Percentiles rank a stretch among this genome's conserved stretches.
Evolutionary conservation across 768 basidiomycete genomes (phyloP).

Genomic region (Hygrophoropsis aurantiaca): DNA sequence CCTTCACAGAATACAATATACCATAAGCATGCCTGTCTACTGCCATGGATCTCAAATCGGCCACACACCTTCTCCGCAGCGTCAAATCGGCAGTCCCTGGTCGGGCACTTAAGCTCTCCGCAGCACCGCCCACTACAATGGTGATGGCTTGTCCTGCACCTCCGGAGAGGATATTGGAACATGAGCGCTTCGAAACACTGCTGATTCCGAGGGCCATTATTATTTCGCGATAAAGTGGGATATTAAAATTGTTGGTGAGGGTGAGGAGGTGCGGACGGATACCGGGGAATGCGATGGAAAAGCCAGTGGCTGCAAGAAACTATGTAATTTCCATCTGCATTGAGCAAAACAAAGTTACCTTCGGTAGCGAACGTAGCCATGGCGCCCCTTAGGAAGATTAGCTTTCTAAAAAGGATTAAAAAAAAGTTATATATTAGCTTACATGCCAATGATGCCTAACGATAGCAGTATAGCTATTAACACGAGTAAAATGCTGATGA

Average conservation of each 20-base stretch:
- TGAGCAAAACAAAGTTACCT: conserved; percentile 46
- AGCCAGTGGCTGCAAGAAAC: conserved; percentile 71
- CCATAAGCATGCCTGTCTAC: too few species aligned
- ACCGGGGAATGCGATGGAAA: conserved; percentile 87
- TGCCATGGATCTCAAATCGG: background rate
- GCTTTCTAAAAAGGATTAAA: background rate
- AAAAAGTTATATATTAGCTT: conserved; percentile 28
- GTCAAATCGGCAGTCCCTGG: conserved; percentile 97
- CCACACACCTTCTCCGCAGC: conserved; percentile 61
- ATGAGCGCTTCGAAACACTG: conserved; percentile 88
- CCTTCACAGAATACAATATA: conserved; percentile 32
- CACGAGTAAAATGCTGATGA: background rate
- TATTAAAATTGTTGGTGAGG: conserved; percentile 82
- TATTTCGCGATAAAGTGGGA: conserved; percentile 93
- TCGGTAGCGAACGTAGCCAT: conserved; percentile 96
- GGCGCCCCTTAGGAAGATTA: conserved; percentile 65
- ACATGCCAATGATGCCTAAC: conserved; percentile 96
- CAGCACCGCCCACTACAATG: conserved; percentile 95
- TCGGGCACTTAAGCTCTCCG: conserved; percentile 89
- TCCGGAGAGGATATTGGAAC: conserved; percentile 74
- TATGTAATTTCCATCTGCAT: too few species aligned
- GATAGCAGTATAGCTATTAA: conserved; percentile 6
- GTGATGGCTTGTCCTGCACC: conserved; percentile 76
- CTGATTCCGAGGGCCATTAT: conserved; percentile 85
- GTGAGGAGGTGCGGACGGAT: conserved; percentile 93